Conservation (phyloP, 306 rosid species). For the Malus sylvestris region DNA sequence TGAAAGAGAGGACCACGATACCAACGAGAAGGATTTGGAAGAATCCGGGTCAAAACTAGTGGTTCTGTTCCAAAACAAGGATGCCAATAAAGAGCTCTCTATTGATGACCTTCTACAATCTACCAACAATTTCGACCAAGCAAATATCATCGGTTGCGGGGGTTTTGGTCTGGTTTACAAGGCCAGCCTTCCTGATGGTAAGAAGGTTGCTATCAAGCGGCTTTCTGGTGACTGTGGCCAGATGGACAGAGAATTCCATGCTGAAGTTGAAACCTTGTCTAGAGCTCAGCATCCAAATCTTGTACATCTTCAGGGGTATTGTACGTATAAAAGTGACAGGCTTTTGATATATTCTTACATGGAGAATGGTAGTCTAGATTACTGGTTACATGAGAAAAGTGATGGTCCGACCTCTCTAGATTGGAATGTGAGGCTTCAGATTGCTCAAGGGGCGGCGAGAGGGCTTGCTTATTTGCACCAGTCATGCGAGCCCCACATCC, state of each 20-base stretch:
- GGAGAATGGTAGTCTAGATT: constrained; percentile 43
- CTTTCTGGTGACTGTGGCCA: constrained; percentile 40
- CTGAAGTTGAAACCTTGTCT: constrained; percentile 45
- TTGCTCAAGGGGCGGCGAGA: constrained; percentile 31
- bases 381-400: constrained; percentile 32
- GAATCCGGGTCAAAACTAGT: constrained; percentile 28
- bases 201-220: constrained; percentile 34
- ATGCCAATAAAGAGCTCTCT: constrained; percentile 23
- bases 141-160: constrained; percentile 36
- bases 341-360: constrained; percentile 36
- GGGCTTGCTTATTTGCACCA: constrained; percentile 40
- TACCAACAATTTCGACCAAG: constrained; percentile 30
- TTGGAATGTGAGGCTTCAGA: constrained; percentile 29
- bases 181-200: constrained; percentile 35
- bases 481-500: constrained; percentile 37
- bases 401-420: constrained; percentile 24
- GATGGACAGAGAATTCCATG: constrained; percentile 40
- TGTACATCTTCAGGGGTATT: constrained; percentile 40
- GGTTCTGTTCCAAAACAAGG: constrained; percentile 30
- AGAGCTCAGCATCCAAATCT: constrained; percentile 42
- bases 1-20: constrained; percentile 18
- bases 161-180: constrained; percentile 44
- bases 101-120: constrained; percentile 30
- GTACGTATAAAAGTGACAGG: constrained; percentile 30
- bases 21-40: constrained; percentile 14